Evolutionary conservation across 2,329 filamentous ascomycete genomes (phyloP), one percentile per base, ranked within the genome.

Genomic region (Didymella exigua): DNA sequence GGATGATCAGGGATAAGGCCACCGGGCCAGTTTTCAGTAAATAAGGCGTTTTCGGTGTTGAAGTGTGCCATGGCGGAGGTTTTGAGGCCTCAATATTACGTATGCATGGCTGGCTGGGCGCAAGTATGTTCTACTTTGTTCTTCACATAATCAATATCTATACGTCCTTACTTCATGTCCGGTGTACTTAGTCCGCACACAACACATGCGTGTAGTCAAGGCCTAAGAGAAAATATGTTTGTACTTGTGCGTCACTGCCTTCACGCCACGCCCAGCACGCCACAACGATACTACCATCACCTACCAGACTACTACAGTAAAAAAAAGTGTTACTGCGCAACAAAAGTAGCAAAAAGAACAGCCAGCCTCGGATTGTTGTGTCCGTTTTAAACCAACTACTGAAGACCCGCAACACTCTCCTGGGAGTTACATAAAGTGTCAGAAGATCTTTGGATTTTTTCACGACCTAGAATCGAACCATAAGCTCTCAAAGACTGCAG

Each of bases 11-110:
- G 46, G 38, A 14, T 41, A 31, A 38, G 23, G 6, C 13, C 7
- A 30, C n/a, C n/a, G 31, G 8, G 27, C 2, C n/a, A 7, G n/a
- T 18, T 31, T 48, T 45, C 27, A 33, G 19, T 8, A 43, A 46
- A 36, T 30, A 50, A 30, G 52, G 52, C 34, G 41, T 43, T 46
- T 41, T 27, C 18, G 40, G 52, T 33, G 46, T 47, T 42, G 1
- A 5, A 4, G 33, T 47, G n/a, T 27, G 10, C 21, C 11, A 19
- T 14, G 34, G 23, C 7, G 24, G 24, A 33, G 30, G 30, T 2
- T 26, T 26, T 16, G 13, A 40, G 27, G 16, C 18, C 14, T 41
- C 16, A 46, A 33, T n/a, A 26, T 14, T 8, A 31, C 3, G 11
- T 5, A 11, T 23, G 27, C n/a, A n/a, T 33, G 33, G 31, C n/a